Base-by-base conservation (phyloP, 164 flowering plant genomes). In the Sedum album region DNA sequence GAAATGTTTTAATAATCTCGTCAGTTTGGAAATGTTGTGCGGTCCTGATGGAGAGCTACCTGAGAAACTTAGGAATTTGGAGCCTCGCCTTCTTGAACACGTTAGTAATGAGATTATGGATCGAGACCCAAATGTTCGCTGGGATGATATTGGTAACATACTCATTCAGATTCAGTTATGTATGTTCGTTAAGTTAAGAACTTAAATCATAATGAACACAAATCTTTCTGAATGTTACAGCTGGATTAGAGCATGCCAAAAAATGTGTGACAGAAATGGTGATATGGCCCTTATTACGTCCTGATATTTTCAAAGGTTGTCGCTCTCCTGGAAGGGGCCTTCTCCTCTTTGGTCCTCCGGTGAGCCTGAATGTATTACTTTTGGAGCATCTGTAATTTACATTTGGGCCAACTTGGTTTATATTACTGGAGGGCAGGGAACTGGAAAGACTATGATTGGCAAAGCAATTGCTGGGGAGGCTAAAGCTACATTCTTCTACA, bases 401-500 rank as follows among this genome's bases (percentile, higher is more conserved):
- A 46, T 18, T 63, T 7, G 10, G 2, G 11, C 66, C 38, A 60
- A 48, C 15, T 36, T 55, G 41, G 25, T 65, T 65, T 60, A 21
- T 65, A 57, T 38, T 67, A 30, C 46, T 66, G 7, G 75, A 46
- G 73, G 55, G 60, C 70, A 95, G 99, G 99, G 99, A 69, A 95
- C 99, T 66, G 99, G 99, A 44, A 95, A 95, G 78, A 95, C 97
- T 68, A 95, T 95, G 99, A 95, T 95, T 53, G 99, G 99, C 31
- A 95, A 95, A 83, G 99, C 99, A 60, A 92, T 95, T 69, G 99
- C 99, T 72, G 98, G 98, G 71, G 98, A 92, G 78, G 99, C 99
- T 60, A 95, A 92, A 74, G 99, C 99, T 74, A 95, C 99, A 30
- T 95, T 92, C 76, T 95, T 95, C 83, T 95, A 90, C 78, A 95